These are phyloP conservation scores for Ganoderma boninense DNA, from an alignment of 1,284 basidiomycete genomes.

Conservation along the genomic window DNA sequence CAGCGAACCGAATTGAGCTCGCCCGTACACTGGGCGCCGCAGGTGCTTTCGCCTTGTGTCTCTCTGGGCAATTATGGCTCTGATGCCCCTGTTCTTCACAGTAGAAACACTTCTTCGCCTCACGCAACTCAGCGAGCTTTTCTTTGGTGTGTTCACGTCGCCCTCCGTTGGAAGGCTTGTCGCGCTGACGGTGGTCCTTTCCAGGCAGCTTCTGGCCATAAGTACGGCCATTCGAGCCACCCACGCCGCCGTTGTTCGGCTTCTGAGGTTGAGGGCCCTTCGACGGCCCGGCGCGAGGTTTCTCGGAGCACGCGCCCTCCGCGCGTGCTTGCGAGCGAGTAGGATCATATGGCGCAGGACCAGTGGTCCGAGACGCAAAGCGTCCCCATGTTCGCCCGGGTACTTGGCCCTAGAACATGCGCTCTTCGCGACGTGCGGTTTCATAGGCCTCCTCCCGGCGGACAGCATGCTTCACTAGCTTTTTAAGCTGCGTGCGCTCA, in stretches of 20 bases:
- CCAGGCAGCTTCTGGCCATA: background rate
- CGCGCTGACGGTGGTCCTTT: no score
- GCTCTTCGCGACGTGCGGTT: no score
- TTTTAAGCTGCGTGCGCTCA: background rate
- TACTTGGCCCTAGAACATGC: background rate
- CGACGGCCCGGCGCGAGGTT: no score
- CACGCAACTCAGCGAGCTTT: background rate
- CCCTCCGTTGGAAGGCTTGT: no score
- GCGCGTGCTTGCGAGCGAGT: no score
- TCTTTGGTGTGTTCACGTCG: background rate
- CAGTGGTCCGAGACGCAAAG: no score
- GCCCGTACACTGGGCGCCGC: background rate
- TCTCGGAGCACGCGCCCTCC: no score
- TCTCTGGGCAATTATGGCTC: background rate
- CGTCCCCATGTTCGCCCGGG: background rate
- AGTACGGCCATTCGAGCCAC: no score
- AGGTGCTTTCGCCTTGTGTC: background rate
- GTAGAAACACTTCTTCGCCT: background rate
- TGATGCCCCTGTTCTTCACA: background rate
- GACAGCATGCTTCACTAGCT: background rate
- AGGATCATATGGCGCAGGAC: no score
- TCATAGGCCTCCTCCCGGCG: background rate
- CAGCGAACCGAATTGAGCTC: background rate
- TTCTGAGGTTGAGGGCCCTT: no score
- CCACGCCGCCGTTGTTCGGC: no score